These are phyloP conservation scores for Podospora sp. DNA, from an alignment of 495 filamentous ascomycete species.

Conservation along the genomic window DNA sequence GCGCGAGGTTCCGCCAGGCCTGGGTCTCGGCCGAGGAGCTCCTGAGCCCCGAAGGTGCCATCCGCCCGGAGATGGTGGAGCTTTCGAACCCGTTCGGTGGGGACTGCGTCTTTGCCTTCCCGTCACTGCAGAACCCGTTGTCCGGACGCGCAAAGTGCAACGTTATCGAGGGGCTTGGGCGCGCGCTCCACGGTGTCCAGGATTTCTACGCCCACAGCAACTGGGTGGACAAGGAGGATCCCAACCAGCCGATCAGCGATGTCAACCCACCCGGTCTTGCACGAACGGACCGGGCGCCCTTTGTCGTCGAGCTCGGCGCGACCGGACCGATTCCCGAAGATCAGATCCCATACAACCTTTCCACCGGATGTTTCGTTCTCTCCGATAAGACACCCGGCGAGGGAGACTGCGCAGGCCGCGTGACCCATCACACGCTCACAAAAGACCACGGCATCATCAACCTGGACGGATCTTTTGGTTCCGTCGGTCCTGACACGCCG, in stretches of 20 bases:
- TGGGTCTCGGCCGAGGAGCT: constrained; percentile 15
- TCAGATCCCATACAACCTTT: constrained; percentile 30
- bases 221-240: constrained; percentile 30
- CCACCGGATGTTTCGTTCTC: constrained; percentile 33
- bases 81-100: constrained; percentile 22
- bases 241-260: constrained; percentile 24
- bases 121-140: constrained; percentile 22
- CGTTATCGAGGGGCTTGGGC: constrained; percentile 30
- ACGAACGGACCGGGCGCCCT: constrained; percentile 28
- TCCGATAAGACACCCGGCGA: constrained; percentile 26
- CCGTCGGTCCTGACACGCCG: constrained; percentile 19
- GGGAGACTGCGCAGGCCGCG: constrained; percentile 27
- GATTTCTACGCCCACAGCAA: constrained; percentile 39
- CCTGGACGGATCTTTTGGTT: constrained; percentile 30
- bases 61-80: constrained; percentile 27
- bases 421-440: constrained; percentile 29
- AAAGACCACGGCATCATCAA: constrained; percentile 34
- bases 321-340: constrained; percentile 24
- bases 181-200: constrained; percentile 31
- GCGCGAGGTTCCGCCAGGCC: constrained; percentile 32
- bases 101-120: constrained; percentile 32
- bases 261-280: constrained; percentile 32
- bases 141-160: constrained; percentile 31
- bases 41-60: constrained; percentile 23
- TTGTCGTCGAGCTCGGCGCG: constrained; percentile 25